Percentiles rank a stretch among this genome's conserved stretches.
Evolutionary conservation across 140 eudicot species (phyloP).

Genomic region (Flaveria floridana): DNA sequence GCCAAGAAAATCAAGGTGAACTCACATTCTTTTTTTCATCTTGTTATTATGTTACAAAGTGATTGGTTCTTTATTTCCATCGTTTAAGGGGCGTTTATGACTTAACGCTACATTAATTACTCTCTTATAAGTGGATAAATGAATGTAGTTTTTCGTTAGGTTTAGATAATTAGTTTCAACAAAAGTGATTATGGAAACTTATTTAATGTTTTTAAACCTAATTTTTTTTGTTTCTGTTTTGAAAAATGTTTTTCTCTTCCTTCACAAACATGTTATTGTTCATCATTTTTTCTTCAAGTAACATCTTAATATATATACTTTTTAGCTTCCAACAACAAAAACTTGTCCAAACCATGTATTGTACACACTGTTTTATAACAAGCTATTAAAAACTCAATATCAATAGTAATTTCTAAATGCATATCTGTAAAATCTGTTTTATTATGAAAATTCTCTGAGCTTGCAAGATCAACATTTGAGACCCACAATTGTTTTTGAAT

Average conservation of each 20-base stretch:
- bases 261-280: background rate
- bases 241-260: background rate
- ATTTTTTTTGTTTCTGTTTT: background rate
- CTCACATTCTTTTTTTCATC: background rate
- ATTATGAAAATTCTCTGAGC: background rate
- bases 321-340: background rate
- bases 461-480: background rate
- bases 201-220: background rate
- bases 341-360: background rate
- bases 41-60: background rate
- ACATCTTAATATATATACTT: background rate
- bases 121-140: background rate
- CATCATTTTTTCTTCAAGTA: background rate
- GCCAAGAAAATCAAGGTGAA: constrained; percentile 49
- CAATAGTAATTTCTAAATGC: background rate
- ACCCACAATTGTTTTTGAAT: background rate
- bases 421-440: background rate
- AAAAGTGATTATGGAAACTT: background rate
- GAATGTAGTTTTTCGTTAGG: background rate
- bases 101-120: background rate
- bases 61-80: background rate
- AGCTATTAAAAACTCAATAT: no score
- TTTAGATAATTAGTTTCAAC: background rate
- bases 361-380: background rate
- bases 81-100: background rate